Conservation (phyloP, 306 rosid genomes). For the Heteromeles arbutifolia region DNA sequence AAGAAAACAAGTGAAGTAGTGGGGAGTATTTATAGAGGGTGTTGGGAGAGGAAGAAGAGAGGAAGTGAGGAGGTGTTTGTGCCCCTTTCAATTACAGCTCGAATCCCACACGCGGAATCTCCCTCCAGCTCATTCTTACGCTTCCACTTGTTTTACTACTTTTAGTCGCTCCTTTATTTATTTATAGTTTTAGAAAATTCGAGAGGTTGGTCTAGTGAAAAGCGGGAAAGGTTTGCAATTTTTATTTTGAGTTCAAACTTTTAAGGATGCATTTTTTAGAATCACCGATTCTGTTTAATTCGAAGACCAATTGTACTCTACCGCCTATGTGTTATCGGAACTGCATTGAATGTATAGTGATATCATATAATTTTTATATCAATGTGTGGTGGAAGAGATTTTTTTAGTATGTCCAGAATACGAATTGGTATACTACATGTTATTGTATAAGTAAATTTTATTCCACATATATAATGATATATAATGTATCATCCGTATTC, state of each 20-base stretch:
- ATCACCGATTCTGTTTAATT: too few species aligned
- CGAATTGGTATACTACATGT: too few species aligned
- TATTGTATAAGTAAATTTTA: accelerated
- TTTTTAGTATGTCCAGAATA: too few species aligned
- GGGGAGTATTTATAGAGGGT: slow-evolving; percentile 7
- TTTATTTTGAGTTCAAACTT: too few species aligned
- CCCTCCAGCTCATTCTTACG: slow-evolving; percentile 50
- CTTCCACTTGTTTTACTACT: neutral
- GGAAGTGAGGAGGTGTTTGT: slow-evolving; percentile 10
- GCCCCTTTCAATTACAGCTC: slow-evolving; percentile 51
- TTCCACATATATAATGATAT: too few species aligned
- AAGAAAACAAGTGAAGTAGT: neutral
- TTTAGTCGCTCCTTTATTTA: neutral
- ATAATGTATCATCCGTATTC: too few species aligned
- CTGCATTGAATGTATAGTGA: neutral
- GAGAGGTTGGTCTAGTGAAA: too few species aligned
- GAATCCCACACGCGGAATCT: slow-evolving; percentile 56
- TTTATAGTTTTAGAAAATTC: neutral
- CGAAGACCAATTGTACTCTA: too few species aligned
- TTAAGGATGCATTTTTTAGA: too few species aligned
- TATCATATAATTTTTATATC: neutral
- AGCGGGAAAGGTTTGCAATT: too few species aligned
- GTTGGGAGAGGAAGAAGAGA: slow-evolving; percentile 16
- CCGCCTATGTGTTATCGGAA: too few species aligned
- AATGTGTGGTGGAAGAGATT: too few species aligned